Evolutionary conservation across 1,284 basidiomycete genomes (phyloP).

Genomic region (Bondarzewia mesenterica): DNA sequence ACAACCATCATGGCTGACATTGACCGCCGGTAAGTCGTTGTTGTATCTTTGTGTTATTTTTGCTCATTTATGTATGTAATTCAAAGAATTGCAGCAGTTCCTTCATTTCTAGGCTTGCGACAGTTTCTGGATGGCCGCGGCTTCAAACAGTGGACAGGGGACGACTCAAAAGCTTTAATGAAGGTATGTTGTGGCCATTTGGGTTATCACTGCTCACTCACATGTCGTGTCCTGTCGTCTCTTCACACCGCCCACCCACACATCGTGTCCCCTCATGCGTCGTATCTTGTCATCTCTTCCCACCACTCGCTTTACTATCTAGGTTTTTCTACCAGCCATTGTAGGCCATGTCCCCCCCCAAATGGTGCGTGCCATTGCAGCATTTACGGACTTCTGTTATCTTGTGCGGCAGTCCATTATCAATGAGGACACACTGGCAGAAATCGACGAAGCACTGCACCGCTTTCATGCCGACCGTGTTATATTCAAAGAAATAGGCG

Average conservation of each 20-base stretch:
- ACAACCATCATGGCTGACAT: conserved; percentile 22
- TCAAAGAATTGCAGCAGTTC: conserved; percentile 7
- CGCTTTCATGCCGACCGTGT: conserved; percentile 8
- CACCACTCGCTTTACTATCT: neutral
- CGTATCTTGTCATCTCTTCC: accelerated
- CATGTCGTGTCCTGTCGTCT: too few species aligned
- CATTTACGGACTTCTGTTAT: conserved; percentile 18
- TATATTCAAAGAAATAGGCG: conserved; percentile 11
- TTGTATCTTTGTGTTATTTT: neutral
- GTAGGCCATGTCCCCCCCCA: conserved; percentile 9
- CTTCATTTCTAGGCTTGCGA: conserved; percentile 6
- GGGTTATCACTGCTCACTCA: too few species aligned
- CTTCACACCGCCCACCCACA: too few species aligned
- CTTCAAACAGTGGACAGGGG: conserved; percentile 16
- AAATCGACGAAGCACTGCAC: conserved; percentile 8
- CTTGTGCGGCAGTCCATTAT: conserved; percentile 5
- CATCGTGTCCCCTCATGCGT: too few species aligned
- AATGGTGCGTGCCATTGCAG: conserved; percentile 8
- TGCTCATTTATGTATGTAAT: neutral
- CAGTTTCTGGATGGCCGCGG: conserved; percentile 12
- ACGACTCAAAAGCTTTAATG: conserved; percentile 16
- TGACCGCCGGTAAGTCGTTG: neutral
- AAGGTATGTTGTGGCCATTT: too few species aligned
- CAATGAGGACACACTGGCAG: neutral
- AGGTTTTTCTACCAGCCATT: conserved; percentile 17